Base-by-base conservation (phyloP, 2,329 filamentous ascomycete species). In the Diaporthe vaccinii region DNA sequence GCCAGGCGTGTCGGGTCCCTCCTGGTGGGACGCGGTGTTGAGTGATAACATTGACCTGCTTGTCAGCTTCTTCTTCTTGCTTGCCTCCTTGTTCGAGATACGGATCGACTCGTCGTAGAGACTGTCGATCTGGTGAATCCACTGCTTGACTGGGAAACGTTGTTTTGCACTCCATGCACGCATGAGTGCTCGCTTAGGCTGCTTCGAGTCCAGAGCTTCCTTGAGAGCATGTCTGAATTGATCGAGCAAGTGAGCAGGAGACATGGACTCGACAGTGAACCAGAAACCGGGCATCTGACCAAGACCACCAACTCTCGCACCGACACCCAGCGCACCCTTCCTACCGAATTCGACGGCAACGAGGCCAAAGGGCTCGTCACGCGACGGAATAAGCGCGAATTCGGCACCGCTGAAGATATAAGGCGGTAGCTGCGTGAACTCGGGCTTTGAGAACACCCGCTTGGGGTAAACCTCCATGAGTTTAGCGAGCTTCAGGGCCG, bases 231-330 rank as follows among this genome's bases (percentile, higher is more conserved):
- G 86, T 80, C 91, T 91, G 84, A 93, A 93, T 79, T 93, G 91
- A 58, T 89, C 87, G 74, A 92, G 84, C 71, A 92, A 83, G 83
- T 93, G 91, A 53, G 87, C 87, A 2, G 91, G 91, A 3, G 89
- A 90, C 8, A 87, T 90, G 0, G 90, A 91, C 80, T 93, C 91
- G 70, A 93, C 89, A 0, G 91, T 93, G 81, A 89, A 93, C 91
- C 91, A 93, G 89, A 91, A 93, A 53, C 92, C 92, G 31, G 92
- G 91, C 91, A 93, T 92, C 79, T 91, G 89, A 31, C 91, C 90
- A 22, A 93, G 86, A 74, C 91, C 91, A 78, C 91, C 91, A 41
- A 93, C 91, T 74, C 90, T 86, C 57, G 90, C 89, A 73, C 91
- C 91, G 74, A 93, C 90, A 79, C 91, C 91, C 61, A 93, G 85